Evolutionary conservation across 2,329 filamentous ascomycete species (phyloP), one percentile per base, ranked within the genome.

Genomic region (Fusarium udum): DNA sequence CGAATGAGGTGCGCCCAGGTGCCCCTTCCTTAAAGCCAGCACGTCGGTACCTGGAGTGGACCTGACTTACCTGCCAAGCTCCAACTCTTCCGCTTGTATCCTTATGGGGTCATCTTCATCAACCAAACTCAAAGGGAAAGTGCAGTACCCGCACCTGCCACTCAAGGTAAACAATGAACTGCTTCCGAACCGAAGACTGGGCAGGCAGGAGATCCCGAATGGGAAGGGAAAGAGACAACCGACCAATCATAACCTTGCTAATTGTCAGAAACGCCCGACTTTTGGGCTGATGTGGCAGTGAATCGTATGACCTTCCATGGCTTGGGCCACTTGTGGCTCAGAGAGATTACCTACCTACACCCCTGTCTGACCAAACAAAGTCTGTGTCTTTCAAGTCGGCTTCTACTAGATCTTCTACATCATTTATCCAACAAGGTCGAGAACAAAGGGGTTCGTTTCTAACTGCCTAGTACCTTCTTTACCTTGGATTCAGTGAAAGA

Each of bases 201-300:
- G 51, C 46, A 66, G 73, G 72, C 57, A 75, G 51, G 65, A 71
- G 69, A 76, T 67, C 73, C 73, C 71, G 71, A 73, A 73, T 26
- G 39, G 57, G 57, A 63, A 67, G 64, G 36, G 32, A 51, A 45
- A 11, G 40, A 58, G 16, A 4, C 22, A 7, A 6, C n/a, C 43
- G 46, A 7, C 76, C 76, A 78, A 76, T 76, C 61, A 64, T 8
- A 39, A 26, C 31, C 11, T 28, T 24, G 51, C 22, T 42, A 67
- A 65, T 78, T 74, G 76, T 77, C 61, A 78, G 69, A 78, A 78
- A 67, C 75, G 32, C 62, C 65, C 59, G 74, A 78, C 71, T 34
- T 71, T 78, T 78, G 72, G 63, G 74, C 68, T 67, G 74, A 77
- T 78, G 76, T 78, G 75, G 77, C 72, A 75, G 76, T 77, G 74